These are phyloP conservation scores for Conoideocrella luteorostrata DNA, from an alignment of 2,329 filamentous ascomycete genomes.

Conservation along the genomic window DNA sequence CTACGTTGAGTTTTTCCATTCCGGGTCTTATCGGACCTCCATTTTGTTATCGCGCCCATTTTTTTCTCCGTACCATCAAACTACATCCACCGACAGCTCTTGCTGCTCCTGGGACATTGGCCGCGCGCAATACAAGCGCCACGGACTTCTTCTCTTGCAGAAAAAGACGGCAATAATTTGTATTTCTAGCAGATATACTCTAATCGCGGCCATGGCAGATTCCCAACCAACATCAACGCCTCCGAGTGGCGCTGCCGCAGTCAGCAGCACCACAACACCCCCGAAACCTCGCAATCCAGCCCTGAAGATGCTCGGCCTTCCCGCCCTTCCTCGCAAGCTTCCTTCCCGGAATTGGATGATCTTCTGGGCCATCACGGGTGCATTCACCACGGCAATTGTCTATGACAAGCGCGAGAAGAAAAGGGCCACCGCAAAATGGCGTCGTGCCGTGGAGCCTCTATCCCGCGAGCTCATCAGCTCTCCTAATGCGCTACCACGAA, in stretches of 20 bases:
- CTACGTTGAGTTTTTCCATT: slow-evolving; percentile 8
- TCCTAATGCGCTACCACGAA: slow-evolving; percentile 68
- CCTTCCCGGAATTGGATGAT: slow-evolving; percentile 98
- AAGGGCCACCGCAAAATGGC: slow-evolving; percentile 80
- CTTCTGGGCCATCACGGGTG: slow-evolving; percentile 73
- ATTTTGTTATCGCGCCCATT: slow-evolving; percentile 17
- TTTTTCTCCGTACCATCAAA: slow-evolving; percentile 11
- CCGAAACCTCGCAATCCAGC: slow-evolving; percentile 57
- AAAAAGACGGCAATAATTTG: too few relatives aligned
- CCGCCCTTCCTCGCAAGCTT: slow-evolving; percentile 73
- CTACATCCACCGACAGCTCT: neutral
- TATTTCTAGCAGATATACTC: too few relatives aligned
- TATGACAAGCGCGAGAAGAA: slow-evolving; percentile 93
- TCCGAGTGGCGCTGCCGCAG: slow-evolving; percentile 3
- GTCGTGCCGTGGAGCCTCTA: slow-evolving; percentile 75
- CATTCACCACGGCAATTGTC: slow-evolving; percentile 72
- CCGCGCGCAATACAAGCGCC: neutral
- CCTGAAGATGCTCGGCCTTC: slow-evolving; percentile 75
- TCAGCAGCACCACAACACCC: slow-evolving; percentile 17
- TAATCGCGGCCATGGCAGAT: neutral
- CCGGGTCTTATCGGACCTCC: slow-evolving; percentile 13
- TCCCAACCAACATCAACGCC: neutral
- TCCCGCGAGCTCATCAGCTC: slow-evolving; percentile 65
- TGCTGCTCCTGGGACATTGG: neutral
- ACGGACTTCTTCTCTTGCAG: slow-evolving; percentile 3